These are phyloP conservation scores for Boletus patriciae DNA, from an alignment of 768 basidiomycete genomes.

Conservation along the genomic window DNA sequence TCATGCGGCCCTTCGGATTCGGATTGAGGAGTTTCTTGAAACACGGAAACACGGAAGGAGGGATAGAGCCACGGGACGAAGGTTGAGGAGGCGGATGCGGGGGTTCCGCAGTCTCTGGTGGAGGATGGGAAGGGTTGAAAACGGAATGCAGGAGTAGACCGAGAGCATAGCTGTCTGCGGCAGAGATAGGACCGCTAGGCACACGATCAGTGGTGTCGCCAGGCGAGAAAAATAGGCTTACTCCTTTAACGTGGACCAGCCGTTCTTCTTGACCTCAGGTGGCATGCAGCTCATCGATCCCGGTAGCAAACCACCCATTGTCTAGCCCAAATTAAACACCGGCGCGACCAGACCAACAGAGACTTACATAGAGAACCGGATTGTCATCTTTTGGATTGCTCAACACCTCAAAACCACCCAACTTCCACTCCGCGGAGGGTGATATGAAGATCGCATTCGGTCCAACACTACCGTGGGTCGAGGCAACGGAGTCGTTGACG, in stretches of 20 bases:
- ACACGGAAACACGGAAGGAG: slow-evolving; percentile 66
- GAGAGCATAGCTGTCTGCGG: slow-evolving; percentile 84
- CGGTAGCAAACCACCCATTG: slow-evolving; percentile 62
- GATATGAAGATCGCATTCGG: slow-evolving; percentile 85
- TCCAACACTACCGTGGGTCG: slow-evolving; percentile 80
- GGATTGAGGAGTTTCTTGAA: slow-evolving; percentile 92
- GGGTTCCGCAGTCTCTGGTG: slow-evolving; percentile 63
- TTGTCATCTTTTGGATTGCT: slow-evolving; percentile 79
- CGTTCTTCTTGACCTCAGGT: slow-evolving; percentile 86
- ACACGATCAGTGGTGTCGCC: neutral
- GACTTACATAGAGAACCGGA: slow-evolving; percentile 76
- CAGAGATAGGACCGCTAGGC: slow-evolving; percentile 51
- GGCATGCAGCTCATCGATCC: slow-evolving; percentile 61
- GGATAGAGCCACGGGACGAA: slow-evolving; percentile 77
- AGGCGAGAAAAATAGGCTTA: slow-evolving; percentile 34
- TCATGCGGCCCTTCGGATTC: slow-evolving; percentile 75
- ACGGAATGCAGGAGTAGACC: slow-evolving; percentile 82
- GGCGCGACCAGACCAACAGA: neutral
- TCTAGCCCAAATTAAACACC: slow-evolving; percentile 43
- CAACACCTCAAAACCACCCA: slow-evolving; percentile 91
- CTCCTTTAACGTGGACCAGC: slow-evolving; percentile 86
- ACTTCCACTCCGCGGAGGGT: slow-evolving; percentile 93
- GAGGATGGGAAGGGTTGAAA: slow-evolving; percentile 83
- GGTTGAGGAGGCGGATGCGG: slow-evolving; percentile 78
- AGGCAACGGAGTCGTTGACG: slow-evolving; percentile 78